Conservation (phyloP, 2,329 filamentous ascomycete genomes). For the Aaosphaeria pasadenensis region DNA sequence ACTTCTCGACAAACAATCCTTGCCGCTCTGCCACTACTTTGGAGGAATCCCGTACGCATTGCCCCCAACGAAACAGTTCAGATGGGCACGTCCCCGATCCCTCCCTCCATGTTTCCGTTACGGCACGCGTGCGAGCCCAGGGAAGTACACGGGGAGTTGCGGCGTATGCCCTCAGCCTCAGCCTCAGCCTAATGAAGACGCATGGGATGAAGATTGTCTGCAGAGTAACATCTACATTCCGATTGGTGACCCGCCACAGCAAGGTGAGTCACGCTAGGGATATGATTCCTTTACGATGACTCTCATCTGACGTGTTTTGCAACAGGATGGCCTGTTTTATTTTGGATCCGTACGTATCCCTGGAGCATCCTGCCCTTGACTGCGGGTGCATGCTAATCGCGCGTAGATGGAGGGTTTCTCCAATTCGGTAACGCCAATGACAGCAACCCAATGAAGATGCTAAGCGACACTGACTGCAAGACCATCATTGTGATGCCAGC, state of each 20-base stretch:
- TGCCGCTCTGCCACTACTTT: constrained; percentile 49
- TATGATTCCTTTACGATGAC: neutral
- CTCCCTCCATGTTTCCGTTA: constrained; percentile 51
- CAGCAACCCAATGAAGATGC: constrained; percentile 43
- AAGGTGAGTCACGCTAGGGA: constrained; percentile 16
- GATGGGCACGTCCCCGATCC: constrained; percentile 49
- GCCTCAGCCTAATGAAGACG: constrained; percentile 12
- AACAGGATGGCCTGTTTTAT: constrained; percentile 55
- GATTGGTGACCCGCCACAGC: constrained; percentile 40
- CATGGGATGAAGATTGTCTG: constrained; percentile 54
- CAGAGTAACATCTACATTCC: constrained; percentile 57
- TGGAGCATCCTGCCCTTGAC: neutral
- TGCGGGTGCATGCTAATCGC: neutral
- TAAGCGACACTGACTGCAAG: constrained; percentile 45
- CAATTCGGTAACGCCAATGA: constrained; percentile 55
- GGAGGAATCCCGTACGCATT: constrained; percentile 56
- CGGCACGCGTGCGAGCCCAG: constrained; percentile 48
- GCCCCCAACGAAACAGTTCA: constrained; percentile 45
- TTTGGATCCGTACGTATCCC: constrained; percentile 52
- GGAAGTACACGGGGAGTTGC: constrained; percentile 40
- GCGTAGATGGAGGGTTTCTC: constrained; percentile 53
- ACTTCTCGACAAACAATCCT: constrained; percentile 30
- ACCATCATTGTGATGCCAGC: constrained; percentile 55
- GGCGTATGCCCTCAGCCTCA: constrained; percentile 52
- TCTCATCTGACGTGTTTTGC: constrained; percentile 2